Percentiles rank a stretch among this genome's conserved stretches.
phyloP scores from a whole-genome alignment of 1,284 basidiomycete species.

The Austroboletus novae-zelandiae region DNA sequence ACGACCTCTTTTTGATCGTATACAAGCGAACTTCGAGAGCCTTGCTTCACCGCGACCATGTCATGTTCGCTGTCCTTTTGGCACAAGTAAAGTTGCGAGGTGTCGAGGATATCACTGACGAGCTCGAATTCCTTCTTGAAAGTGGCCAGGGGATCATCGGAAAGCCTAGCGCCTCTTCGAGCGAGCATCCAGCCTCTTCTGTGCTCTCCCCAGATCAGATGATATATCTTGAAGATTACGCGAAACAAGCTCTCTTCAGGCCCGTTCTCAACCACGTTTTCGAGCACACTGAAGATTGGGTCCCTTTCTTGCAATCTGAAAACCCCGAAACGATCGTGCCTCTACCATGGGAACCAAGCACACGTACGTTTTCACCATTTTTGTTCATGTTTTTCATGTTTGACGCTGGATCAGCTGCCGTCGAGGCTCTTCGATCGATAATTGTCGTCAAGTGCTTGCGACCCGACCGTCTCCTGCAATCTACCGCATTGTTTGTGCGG shows the following conservation, averaged over 20 bases:
- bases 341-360: conserved; percentile 71
- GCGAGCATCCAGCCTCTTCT: conserved; percentile 41
- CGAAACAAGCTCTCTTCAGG: conserved; percentile 74
- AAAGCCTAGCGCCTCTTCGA: conserved; percentile 35
- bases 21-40: conserved; percentile 91
- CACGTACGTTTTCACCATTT: conserved; percentile 51
- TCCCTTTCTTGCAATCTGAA: conserved; percentile 66
- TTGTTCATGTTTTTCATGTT: background rate
- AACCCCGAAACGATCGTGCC: conserved; percentile 77
- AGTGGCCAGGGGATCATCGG: conserved; percentile 69
- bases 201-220: conserved; percentile 67
- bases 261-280: conserved; percentile 70
- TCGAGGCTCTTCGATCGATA: conserved; percentile 72
- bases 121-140: conserved; percentile 89
- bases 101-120: conserved; percentile 75
- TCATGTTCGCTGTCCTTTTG: conserved; percentile 88
- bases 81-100: conserved; percentile 88
- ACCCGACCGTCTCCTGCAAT: conserved; percentile 85
- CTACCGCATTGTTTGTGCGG: conserved; percentile 73
- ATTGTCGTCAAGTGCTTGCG: conserved; percentile 87
- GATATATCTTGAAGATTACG: conserved; percentile 63
- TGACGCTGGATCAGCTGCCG: conserved; percentile 50
- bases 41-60: conserved; percentile 87
- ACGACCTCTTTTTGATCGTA: conserved; percentile 89
- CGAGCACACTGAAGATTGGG: conserved; percentile 72